A percentile compares a stretch with the other conserved stretches of the same genome.
Evolutionary conservation across 1,139 yeast species (phyloP).

Genomic region (Hanseniaspora uvarum): DNA sequence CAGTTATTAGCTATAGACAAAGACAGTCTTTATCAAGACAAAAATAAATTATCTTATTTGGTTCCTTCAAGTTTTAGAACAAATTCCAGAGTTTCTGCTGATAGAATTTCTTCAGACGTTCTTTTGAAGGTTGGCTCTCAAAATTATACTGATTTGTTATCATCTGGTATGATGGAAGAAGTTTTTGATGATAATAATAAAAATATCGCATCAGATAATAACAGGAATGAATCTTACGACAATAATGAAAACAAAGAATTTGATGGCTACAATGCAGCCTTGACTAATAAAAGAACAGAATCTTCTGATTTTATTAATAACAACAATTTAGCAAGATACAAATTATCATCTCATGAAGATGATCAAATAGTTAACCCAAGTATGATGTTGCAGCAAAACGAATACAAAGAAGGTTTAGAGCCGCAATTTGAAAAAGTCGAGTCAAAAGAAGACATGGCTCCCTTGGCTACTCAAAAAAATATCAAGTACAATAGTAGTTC

Average conservation of each 20-base stretch:
- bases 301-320: not conserved
- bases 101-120: slow-evolving; percentile 17
- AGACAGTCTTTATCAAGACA: not conserved
- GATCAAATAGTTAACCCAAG: not conserved
- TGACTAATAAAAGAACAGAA: not conserved
- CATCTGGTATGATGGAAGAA: not conserved
- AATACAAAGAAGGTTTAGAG: not conserved
- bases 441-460: not conserved
- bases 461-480: not conserved
- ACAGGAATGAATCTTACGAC: not conserved
- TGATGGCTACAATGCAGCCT: not conserved
- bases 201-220: not conserved
- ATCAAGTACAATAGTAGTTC: not conserved
- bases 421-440: not conserved
- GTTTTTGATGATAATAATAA: not conserved
- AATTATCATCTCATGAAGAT: not conserved
- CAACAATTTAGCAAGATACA: not conserved
- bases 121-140: slow-evolving; percentile 15
- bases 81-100: slow-evolving; percentile 17
- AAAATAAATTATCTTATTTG: slow-evolving; percentile 20
- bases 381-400: not conserved
- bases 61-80: slow-evolving; percentile 25
- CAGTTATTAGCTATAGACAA: not conserved
- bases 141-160: slow-evolving; percentile 7
- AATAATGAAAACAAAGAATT: not conserved